Evolutionary conservation across 495 filamentous ascomycete genomes (phyloP), one percentile per base, ranked within the genome.

Genomic region (Xylona heveae): DNA sequence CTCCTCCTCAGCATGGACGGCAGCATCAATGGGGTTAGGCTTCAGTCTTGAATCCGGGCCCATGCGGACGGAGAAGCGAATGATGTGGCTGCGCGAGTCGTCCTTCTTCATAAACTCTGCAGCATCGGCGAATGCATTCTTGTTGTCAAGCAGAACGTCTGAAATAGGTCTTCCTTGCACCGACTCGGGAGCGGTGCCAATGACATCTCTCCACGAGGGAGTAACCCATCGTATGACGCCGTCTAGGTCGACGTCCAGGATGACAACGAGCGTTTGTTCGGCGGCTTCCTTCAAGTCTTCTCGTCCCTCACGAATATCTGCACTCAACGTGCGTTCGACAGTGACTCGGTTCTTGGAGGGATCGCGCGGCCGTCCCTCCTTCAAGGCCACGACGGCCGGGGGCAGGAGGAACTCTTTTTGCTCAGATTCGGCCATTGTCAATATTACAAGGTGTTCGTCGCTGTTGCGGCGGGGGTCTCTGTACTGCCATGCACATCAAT

Each of bases 261-360:
- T 94, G 33, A 92, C 77, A 54, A 93, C 95, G 46, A 88, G 59
- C 6, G 80, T 92, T 57, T 95, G 81, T 52, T 97, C 88, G 15
- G 88, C 88, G 14, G 84, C 90, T 56, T 90, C 75, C 44, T 80
- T 83, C 44, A 97, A 64, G 46, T 94, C 88, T 49, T 90, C 78
- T 33, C 82, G 66, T 54, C 91, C 88, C 38, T 70, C 71, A 31
- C 68, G 66, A 41, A 80, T 77, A 40, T 77, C 58, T 47, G 68
- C 62, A 43, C 68, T 78, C 31, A 64, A 48, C 6, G 67, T 58
- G 28, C 74, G 61, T 39, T 61, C 61, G n/a, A n/a, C 61, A 74
- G 65, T 15, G 55, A 47, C 8, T 45, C 45, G 20, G 59, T 47
- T 37, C 53, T 58, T 37, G 53, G 48, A 38, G 49, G 44, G 38